Evolutionary conservation across 139 green algal genomes (phyloP).

Genomic region (Astrephomene gubernaculifera): DNA sequence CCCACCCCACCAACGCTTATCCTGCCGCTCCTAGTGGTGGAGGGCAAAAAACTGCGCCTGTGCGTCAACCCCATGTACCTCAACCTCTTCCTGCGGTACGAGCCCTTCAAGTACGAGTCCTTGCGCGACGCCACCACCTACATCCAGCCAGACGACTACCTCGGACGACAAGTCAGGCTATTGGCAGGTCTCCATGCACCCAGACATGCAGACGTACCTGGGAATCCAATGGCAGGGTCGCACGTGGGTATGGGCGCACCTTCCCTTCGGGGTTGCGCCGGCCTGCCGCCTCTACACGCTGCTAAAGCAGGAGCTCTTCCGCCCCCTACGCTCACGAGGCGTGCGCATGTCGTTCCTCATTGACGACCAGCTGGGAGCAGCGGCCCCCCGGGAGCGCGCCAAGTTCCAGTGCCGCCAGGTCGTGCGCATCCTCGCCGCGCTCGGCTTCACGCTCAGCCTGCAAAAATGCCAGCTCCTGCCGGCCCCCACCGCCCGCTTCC

Average conservation of each 20-base stretch:
- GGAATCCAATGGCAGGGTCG: background rate
- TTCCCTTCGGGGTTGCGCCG: constrained; percentile 13
- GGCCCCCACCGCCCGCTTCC: background rate
- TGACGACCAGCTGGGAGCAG: constrained; percentile 14
- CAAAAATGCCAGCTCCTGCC: background rate
- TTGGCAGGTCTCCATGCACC: background rate
- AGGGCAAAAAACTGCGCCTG: background rate
- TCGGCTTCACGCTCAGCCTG: constrained; percentile 2
- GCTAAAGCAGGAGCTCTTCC: constrained; percentile 13
- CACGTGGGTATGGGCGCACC: background rate
- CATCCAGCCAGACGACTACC: background rate
- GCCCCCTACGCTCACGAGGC: background rate
- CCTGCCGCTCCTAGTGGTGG: background rate
- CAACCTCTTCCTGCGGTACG: constrained; percentile 1
- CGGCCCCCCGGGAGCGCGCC: background rate
- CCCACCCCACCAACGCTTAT: background rate
- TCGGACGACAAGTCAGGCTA: constrained; percentile 22
- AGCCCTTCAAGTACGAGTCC: background rate
- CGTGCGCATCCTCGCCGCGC: background rate
- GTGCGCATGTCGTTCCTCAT: constrained; percentile 1
- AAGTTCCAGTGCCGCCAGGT: constrained; percentile 27
- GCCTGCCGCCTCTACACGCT: background rate
- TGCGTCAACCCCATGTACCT: constrained; percentile 32
- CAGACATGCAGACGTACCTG: background rate
- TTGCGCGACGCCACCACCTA: background rate